Percentiles rank a stretch among this genome's conserved stretches.
phyloP scores from a whole-genome alignment of 805 yeast species.

The Teunomyces atbi region DNA sequence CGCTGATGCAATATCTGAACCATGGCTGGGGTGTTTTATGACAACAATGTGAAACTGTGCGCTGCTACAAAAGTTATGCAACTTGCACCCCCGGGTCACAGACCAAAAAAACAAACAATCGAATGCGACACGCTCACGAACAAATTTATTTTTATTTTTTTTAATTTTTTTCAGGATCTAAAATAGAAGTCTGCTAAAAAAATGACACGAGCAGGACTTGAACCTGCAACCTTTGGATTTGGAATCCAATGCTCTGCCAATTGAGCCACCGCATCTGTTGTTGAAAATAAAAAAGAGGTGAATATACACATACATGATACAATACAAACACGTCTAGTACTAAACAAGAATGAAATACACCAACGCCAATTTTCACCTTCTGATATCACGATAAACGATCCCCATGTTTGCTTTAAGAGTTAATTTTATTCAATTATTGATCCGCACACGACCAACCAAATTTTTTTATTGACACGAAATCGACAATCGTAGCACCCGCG shows the following conservation, averaged over 20 bases:
- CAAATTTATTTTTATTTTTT: too few relatives aligned
- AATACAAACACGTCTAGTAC: background rate
- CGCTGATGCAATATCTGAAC: background rate
- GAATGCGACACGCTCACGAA: background rate
- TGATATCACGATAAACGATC: too few relatives aligned
- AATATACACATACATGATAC: background rate
- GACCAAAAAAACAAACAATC: background rate
- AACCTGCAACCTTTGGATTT: constrained; percentile 84
- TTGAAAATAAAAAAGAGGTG: background rate
- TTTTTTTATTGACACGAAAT: constrained; percentile 16
- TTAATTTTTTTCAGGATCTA: too few relatives aligned
- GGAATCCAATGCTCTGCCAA: constrained; percentile 79
- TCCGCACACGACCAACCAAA: constrained; percentile 7
- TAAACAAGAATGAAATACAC: background rate
- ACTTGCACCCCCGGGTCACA: background rate
- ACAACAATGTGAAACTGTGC: background rate
- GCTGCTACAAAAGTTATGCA: background rate
- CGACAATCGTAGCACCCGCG: constrained; percentile 6
- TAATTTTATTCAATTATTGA: background rate
- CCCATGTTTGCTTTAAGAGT: background rate
- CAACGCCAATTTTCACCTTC: background rate
- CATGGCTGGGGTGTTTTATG: background rate
- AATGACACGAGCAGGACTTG: constrained; percentile 81
- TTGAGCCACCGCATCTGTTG: constrained; percentile 67
- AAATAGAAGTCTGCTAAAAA: background rate